Percentiles rank a stretch among this genome's conserved stretches.
These are phyloP conservation scores for Exophiala dermatitidis DNA, from an alignment of 2,329 filamentous ascomycete genomes.

Conservation along the genomic window DNA sequence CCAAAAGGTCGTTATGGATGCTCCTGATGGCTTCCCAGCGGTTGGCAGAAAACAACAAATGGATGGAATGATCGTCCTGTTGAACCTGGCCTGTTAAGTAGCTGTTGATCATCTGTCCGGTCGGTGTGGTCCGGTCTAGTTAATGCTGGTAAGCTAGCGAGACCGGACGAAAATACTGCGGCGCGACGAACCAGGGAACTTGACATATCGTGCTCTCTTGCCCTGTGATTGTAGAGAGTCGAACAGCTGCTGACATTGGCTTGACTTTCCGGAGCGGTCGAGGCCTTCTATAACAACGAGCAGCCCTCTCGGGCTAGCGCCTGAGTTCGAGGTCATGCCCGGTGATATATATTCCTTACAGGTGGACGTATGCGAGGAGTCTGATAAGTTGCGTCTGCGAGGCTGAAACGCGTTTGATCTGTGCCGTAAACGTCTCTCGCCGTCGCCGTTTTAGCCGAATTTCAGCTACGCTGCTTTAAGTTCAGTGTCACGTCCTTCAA, in stretches of 20 bases:
- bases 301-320: constrained; percentile 44
- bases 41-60: constrained; percentile 84
- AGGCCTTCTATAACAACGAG: constrained; percentile 82
- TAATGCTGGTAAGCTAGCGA: not conserved
- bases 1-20: constrained; percentile 45
- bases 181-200: constrained; percentile 57
- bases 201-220: constrained; percentile 49
- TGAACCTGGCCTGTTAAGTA: constrained; percentile 68
- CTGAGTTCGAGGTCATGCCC: not conserved
- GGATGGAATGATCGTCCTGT: constrained; percentile 81
- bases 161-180: not conserved
- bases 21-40: constrained; percentile 62
- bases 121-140: constrained; percentile 73
- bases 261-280: constrained; percentile 86
- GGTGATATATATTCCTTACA: not conserved
- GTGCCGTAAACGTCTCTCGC: too few species aligned
- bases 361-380: too few species aligned
- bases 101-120: constrained; percentile 76
- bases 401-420: too few species aligned
- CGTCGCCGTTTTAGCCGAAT: too few species aligned
- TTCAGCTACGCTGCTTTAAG: too few species aligned
- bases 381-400: too few species aligned
- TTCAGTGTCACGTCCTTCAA: too few species aligned
- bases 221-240: constrained; percentile 47
- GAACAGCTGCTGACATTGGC: constrained; percentile 67